Base-by-base conservation (phyloP, 1,139 yeast genomes). In the Lodderomyces margitis region DNA sequence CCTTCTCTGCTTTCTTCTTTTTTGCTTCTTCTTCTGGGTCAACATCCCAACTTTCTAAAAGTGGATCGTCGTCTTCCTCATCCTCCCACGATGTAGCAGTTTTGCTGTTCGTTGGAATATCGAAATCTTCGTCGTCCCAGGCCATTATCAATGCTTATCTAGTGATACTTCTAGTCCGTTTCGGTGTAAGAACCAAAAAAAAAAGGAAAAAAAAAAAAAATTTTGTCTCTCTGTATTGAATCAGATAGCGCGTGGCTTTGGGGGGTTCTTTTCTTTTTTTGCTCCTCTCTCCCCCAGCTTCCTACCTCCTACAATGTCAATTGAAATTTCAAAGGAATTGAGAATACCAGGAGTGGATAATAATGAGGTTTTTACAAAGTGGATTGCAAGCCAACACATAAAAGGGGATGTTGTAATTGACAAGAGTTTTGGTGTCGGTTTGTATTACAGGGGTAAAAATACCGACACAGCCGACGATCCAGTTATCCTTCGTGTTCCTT, bases 81-180 rank as follows among this genome's bases (percentile, higher is more conserved):
- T 94, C 92, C 58, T 88, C 81, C 40, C 81, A 83, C 46, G 80
- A 73, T 44, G 75, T 74, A 12, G 76, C 68, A 24, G 66, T 68
- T 32, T 61, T 61, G 24, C 61, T 54, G 17, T 70, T 59, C 42
- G 81, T 67, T 39, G 89, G 82, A 47, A 83, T 81, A 46, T 84
- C 92, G 59, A 88, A 86, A 57, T 87, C 95, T 65, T 88, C 96
- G 78, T 86, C 95, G 75, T 91, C 97, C 78, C 78, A 73, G 54
- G 77, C 68, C 78, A 73, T 73, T 12, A 7, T 37, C 32, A 24
- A n/a, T 8, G 20, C 17, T 28, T 28, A 4, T 6, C 16, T 15
- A 14, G 11, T 28, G 33, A 15, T n/a, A 8, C 11, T n/a, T 5
- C 14, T 28, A 14, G 9, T 28, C 33, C 33, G 17, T 28, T 15